Percentiles rank a stretch among this genome's conserved stretches.
These are phyloP conservation scores for Echites panduratus DNA, from an alignment of 257 asterid species.

Conservation along the genomic window DNA sequence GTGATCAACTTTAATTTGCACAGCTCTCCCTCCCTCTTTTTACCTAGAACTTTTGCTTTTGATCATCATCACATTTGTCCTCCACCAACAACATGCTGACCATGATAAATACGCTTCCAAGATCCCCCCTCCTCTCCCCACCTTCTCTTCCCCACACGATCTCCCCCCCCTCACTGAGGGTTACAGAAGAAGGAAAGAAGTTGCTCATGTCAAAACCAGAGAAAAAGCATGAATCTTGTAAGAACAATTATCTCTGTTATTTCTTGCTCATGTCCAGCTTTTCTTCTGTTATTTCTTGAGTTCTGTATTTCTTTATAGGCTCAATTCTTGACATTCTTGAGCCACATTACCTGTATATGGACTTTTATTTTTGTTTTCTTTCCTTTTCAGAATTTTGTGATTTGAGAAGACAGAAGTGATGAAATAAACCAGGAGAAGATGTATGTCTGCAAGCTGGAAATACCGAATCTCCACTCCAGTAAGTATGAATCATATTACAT, in stretches of 20 bases:
- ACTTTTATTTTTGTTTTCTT: slow-evolving; percentile 9
- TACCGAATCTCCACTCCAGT: slow-evolving; percentile 52
- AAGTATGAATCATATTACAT: slow-evolving; percentile 52
- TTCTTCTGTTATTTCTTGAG: not conserved
- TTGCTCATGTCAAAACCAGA: slow-evolving; percentile 12
- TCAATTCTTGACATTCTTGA: slow-evolving; percentile 1
- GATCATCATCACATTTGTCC: slow-evolving; percentile 49
- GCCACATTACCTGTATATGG: slow-evolving; percentile 16
- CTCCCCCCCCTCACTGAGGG: slow-evolving; percentile 14
- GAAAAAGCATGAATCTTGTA: slow-evolving; percentile 28
- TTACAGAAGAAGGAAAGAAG: slow-evolving; percentile 10
- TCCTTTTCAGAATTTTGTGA: slow-evolving; percentile 9
- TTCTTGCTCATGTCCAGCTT: slow-evolving; percentile 1
- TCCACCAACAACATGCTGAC: slow-evolving; percentile 47
- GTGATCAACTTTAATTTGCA: slow-evolving; percentile 59
- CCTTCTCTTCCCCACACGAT: slow-evolving; percentile 37
- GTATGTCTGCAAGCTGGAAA: slow-evolving; percentile 40
- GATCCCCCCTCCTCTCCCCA: slow-evolving; percentile 12
- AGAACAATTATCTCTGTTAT: slow-evolving; percentile 20
- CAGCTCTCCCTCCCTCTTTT: slow-evolving; percentile 61
- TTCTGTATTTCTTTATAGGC: slow-evolving; percentile 6
- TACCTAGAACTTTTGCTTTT: slow-evolving; percentile 43
- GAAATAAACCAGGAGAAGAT: slow-evolving; percentile 23
- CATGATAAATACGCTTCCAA: slow-evolving; percentile 41
- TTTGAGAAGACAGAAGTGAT: slow-evolving; percentile 9